phyloP scores from a whole-genome alignment of 2,329 filamentous ascomycete species.

The Phialophora expanda region DNA sequence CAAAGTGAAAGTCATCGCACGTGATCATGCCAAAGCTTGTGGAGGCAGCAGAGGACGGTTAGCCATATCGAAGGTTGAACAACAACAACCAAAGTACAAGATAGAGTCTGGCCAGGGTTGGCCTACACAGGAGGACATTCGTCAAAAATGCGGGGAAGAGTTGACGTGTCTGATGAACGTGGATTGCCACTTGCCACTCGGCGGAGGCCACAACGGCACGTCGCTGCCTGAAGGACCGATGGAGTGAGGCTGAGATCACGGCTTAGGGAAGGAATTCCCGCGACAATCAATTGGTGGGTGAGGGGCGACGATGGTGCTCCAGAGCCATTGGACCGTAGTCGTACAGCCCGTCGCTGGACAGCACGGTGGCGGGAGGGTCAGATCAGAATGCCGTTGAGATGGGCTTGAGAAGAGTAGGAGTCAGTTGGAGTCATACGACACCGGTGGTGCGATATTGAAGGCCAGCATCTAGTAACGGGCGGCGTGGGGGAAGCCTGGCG shows the following conservation, averaged over 20 bases:
- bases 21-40: not conserved
- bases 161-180: constrained; percentile 6
- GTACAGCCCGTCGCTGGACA: not conserved
- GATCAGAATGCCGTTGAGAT: not conserved
- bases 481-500: constrained; percentile 1
- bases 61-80: not conserved
- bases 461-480: constrained; percentile 1
- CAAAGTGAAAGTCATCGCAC: not conserved
- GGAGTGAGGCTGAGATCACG: constrained; percentile 10
- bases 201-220: constrained; percentile 1
- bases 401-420: not conserved
- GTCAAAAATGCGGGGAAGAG: constrained; percentile 5
- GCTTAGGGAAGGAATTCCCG: not conserved
- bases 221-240: constrained; percentile 6
- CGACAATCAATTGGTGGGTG: not conserved
- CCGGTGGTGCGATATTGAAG: not conserved
- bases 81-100: not conserved
- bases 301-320: not conserved
- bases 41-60: too few species aligned
- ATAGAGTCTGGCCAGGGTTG: not conserved
- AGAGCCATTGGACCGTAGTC: not conserved
- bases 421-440: constrained; percentile 1
- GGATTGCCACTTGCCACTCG: constrained; percentile 1
- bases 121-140: not conserved
- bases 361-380: not conserved